Base-by-base conservation (phyloP, 2,329 filamentous ascomycete genomes). In the Blastomyces gilchristii region DNA sequence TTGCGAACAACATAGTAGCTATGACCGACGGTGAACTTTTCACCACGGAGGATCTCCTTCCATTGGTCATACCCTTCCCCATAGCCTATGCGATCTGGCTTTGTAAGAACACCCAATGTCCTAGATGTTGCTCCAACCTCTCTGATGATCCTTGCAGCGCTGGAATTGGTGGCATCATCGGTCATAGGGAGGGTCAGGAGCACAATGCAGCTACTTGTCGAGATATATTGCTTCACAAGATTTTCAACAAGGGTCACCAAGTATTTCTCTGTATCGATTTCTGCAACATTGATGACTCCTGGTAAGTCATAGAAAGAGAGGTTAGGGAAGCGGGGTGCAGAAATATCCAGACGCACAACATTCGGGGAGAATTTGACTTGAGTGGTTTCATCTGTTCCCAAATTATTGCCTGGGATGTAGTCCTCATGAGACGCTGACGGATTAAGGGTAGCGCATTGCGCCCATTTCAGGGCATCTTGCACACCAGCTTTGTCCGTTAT, bases 301-400 rank as follows among this genome's bases (percentile, higher is more conserved):
- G 91, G 91, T 0, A 96, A 80, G 65, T 96, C 91, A 65, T 90
- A 93, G 68, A 96, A 95, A 0, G 87, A 90, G 0, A 96, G 72
- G 6, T 90, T 85, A 0, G 90, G 87, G 0, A 93, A 80, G 0
- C 80, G 81, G 0, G 88, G 88, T 0, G 87, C 88, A 0, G 85
- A 85, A 34, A 96, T 91, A 61, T 91, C 84, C 0, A 96, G 78
- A 0, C 86, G 83, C 0, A 96, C 86, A 0, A 91, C 82, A 67
- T 96, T 96, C 0, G 91, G 91, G 0, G 88, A 91, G 67, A 95
- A 95, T 9, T 89, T 85, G 0, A 87, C 85, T 5, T 83, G 53
- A 72, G 49, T 67, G 62, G 0, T 69, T 63, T 14, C 65, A 58
- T 74, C 69, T 2, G 76, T 72, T 1, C 73, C 64, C 0, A 72